These are phyloP conservation scores for Tetramitus jugosus DNA, from an alignment of 208 protist genomes.

Conservation along the genomic window DNA sequence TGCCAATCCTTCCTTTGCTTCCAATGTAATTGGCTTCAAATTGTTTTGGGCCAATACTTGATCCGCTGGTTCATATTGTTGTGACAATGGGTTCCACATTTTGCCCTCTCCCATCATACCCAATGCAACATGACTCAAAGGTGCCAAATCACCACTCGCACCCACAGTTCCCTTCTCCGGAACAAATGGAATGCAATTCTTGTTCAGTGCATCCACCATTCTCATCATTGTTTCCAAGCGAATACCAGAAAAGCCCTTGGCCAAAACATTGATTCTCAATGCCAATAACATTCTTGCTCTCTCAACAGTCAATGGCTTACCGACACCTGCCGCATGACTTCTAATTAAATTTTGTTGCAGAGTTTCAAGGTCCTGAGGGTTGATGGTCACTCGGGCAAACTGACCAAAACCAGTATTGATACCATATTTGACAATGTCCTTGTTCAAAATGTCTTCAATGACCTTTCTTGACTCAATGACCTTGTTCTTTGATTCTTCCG, in stretches of 20 bases:
- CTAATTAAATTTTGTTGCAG: slow-evolving; percentile 66
- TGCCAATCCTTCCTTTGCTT: slow-evolving; percentile 65
- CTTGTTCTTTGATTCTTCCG: slow-evolving; percentile 27
- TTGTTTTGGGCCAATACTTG: slow-evolving; percentile 44
- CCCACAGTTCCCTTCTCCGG: slow-evolving; percentile 60
- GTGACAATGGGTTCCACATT: slow-evolving; percentile 46
- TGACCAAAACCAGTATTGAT: slow-evolving; percentile 72
- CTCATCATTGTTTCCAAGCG: slow-evolving; percentile 37
- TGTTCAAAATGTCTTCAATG: slow-evolving; percentile 32
- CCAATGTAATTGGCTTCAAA: slow-evolving; percentile 50
- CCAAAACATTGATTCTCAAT: slow-evolving; percentile 58
- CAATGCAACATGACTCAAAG: slow-evolving; percentile 68
- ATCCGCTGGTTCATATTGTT: slow-evolving; percentile 30
- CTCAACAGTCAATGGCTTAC: slow-evolving; percentile 47
- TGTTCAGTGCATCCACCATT: slow-evolving; percentile 49
- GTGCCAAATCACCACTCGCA: slow-evolving; percentile 73
- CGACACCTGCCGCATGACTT: slow-evolving; percentile 59
- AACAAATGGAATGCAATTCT: slow-evolving; percentile 48
- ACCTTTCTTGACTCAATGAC: slow-evolving; percentile 28
- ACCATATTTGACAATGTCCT: slow-evolving; percentile 47
- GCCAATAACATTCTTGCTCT: slow-evolving; percentile 51
- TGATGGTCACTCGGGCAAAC: slow-evolving; percentile 56
- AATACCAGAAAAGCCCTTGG: slow-evolving; percentile 57
- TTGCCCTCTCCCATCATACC: slow-evolving; percentile 48
- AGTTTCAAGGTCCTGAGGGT: slow-evolving; percentile 45